Percentiles rank a stretch among this genome's conserved stretches.
These are phyloP conservation scores for Aspergillus leporis DNA, from an alignment of 495 filamentous ascomycete genomes.

Conservation along the genomic window DNA sequence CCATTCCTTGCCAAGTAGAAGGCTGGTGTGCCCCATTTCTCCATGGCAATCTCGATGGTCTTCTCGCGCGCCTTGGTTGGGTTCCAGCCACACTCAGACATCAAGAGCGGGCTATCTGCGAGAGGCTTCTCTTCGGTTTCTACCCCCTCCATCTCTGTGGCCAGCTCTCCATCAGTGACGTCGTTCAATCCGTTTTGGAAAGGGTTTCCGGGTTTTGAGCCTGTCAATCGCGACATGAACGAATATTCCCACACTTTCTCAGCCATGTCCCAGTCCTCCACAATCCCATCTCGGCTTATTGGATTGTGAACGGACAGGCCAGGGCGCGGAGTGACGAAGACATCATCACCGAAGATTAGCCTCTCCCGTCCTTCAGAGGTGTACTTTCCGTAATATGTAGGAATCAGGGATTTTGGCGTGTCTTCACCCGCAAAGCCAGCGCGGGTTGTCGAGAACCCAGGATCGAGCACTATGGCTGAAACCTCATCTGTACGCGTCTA, in stretches of 20 bases:
- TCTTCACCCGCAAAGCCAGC: slow-evolving; percentile 98
- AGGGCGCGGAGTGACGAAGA: slow-evolving; percentile 72
- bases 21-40: slow-evolving; percentile 89
- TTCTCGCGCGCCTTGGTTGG: slow-evolving; percentile 82
- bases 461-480: slow-evolving; percentile 92
- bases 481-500: slow-evolving; percentile 73
- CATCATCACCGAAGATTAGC: slow-evolving; percentile 80
- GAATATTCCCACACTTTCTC: slow-evolving; percentile 87
- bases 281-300: slow-evolving; percentile 83
- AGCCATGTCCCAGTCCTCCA: slow-evolving; percentile 95
- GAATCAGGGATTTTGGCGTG: slow-evolving; percentile 87
- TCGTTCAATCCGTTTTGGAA: slow-evolving; percentile 77
- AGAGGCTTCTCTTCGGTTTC: slow-evolving; percentile 77
- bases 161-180: slow-evolving; percentile 55
- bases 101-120: slow-evolving; percentile 84
- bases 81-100: slow-evolving; percentile 96
- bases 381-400: slow-evolving; percentile 78
- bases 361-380: slow-evolving; percentile 56
- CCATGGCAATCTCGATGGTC: slow-evolving; percentile 91
- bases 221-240: slow-evolving; percentile 76
- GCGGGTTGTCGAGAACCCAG: slow-evolving; percentile 85
- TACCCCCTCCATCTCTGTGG: slow-evolving; percentile 64
- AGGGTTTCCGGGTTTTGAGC: slow-evolving; percentile 60
- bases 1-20: slow-evolving; percentile 82
- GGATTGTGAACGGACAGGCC: slow-evolving; percentile 84